A percentile compares a stretch with the other conserved stretches of the same genome.
Conservation (phyloP, 345 rosid genomes). For the Excoecaria cochinchinensis region DNA sequence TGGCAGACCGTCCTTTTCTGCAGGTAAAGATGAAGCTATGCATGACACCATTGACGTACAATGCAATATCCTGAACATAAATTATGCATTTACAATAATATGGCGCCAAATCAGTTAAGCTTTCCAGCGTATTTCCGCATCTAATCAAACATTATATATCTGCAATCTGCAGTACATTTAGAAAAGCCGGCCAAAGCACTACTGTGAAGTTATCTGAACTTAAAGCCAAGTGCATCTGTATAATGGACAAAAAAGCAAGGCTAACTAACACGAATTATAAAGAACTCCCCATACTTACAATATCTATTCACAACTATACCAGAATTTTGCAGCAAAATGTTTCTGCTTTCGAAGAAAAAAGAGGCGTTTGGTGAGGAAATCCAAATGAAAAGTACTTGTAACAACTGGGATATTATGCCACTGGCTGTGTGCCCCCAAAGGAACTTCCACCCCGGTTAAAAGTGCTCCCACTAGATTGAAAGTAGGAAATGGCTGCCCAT, state of each 20-base stretch:
- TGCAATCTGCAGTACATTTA: not conserved
- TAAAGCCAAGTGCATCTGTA: too few relatives aligned
- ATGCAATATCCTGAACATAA: not conserved
- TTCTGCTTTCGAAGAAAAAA: not conserved
- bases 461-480: slow-evolving; percentile 52
- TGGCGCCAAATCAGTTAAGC: not conserved
- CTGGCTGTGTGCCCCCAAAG: slow-evolving; percentile 35
- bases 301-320: slow-evolving; percentile 2
- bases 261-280: not conserved
- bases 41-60: not conserved
- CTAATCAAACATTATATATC: not conserved
- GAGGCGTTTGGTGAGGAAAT: not conserved
- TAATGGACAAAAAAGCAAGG: not conserved
- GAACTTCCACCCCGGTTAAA: slow-evolving; percentile 39
- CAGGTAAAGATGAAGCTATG: not conserved
- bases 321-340: not conserved
- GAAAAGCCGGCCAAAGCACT: too few relatives aligned
- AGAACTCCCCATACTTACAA: slow-evolving; percentile 2
- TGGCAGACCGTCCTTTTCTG: not conserved
- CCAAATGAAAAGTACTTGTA: not conserved
- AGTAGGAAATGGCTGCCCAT: slow-evolving; percentile 61
- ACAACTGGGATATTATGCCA: slow-evolving; percentile 8
- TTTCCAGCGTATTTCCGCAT: not conserved
- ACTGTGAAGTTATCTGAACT: too few relatives aligned
- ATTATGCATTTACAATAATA: not conserved